Conservation (phyloP, 805 yeast genomes). For the Monosporozyma aerobia region DNA sequence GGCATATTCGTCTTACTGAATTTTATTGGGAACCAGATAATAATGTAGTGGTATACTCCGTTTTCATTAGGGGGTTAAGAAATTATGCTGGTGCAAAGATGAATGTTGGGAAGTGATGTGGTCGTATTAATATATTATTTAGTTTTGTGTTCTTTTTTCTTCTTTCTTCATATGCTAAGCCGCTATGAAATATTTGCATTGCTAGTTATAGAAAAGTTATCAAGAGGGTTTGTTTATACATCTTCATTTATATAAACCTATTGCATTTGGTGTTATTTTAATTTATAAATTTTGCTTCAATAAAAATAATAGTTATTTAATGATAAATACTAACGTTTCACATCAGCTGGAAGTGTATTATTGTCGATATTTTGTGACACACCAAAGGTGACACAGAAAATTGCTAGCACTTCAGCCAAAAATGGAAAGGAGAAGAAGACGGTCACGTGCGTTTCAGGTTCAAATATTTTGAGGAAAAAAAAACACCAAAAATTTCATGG, state of each 20-base stretch:
- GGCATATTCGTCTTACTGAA: constrained; percentile 90
- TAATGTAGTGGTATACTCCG: constrained; percentile 69
- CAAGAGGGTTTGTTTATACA: background rate
- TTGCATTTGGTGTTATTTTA: background rate
- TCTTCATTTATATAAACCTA: background rate
- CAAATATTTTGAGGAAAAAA: background rate
- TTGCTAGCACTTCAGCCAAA: too few species aligned
- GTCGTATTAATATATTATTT: background rate
- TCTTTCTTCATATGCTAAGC: background rate
- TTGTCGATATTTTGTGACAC: too few species aligned
- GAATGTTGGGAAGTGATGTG: constrained; percentile 66
- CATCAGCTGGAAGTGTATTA: background rate
- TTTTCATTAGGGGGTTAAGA: constrained; percentile 69
- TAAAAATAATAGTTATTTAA: background rate
- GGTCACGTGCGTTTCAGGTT: background rate
- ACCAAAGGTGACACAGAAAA: too few species aligned
- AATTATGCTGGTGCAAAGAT: constrained; percentile 72
- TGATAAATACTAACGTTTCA: too few species aligned
- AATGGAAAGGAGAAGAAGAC: too few species aligned
- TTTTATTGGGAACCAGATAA: constrained; percentile 88
- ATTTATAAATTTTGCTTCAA: background rate
- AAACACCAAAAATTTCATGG: background rate
- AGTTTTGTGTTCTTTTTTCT: background rate
- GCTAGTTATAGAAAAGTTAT: background rate
- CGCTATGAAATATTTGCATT: background rate